These are phyloP conservation scores for Teratosphaeria gauchensis DNA, from an alignment of 2,329 filamentous ascomycete species.

Conservation along the genomic window DNA sequence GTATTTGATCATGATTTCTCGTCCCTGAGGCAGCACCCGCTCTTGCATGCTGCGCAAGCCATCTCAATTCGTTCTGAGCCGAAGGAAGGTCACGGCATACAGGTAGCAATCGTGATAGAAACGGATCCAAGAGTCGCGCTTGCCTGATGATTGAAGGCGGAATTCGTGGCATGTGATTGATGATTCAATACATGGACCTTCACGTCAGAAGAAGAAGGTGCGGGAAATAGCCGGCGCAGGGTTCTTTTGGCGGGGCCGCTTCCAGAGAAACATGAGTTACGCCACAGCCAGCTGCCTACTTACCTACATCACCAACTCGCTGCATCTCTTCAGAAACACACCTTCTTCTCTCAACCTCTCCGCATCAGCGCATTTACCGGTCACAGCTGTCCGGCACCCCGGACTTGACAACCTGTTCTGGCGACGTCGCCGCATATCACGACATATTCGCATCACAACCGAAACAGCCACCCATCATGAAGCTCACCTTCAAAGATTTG, in stretches of 20 bases:
- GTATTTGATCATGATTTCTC: slow-evolving; percentile 5
- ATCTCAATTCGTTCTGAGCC: slow-evolving; percentile 60
- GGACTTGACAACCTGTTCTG: not conserved
- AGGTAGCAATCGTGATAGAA: slow-evolving; percentile 53
- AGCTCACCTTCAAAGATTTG: slow-evolving; percentile 76
- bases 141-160: slow-evolving; percentile 16
- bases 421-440: not conserved
- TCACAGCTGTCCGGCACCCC: not conserved
- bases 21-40: not conserved
- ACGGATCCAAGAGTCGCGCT: slow-evolving; percentile 17
- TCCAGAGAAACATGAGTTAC: not conserved
- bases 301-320: not conserved
- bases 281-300: not conserved
- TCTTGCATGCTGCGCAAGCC: slow-evolving; percentile 54
- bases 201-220: not conserved
- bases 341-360: not conserved
- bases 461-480: slow-evolving; percentile 38
- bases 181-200: not conserved
- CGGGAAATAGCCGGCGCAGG: not conserved
- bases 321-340: not conserved
- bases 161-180: slow-evolving; percentile 22
- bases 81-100: slow-evolving; percentile 54
- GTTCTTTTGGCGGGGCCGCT: not conserved
- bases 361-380: not conserved
- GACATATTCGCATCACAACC: not conserved